A percentile compares a stretch with the other conserved stretches of the same genome.
Conservation (phyloP, 2,329 filamentous ascomycete species). For the Cercospora sojina region DNA sequence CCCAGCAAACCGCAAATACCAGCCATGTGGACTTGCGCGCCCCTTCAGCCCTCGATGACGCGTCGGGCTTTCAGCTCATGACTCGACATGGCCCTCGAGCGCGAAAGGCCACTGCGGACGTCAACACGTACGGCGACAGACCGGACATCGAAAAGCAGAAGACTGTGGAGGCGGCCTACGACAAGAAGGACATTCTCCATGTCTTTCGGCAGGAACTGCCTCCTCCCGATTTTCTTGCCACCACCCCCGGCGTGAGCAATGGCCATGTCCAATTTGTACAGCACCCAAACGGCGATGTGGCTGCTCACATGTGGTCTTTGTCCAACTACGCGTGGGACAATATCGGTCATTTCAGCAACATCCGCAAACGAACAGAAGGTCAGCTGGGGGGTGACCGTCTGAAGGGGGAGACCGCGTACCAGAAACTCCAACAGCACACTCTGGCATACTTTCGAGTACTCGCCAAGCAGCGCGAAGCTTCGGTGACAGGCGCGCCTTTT, state of each 20-base stretch:
- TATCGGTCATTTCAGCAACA: conserved; percentile 47
- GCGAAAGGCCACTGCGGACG: not conserved
- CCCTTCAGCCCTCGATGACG: conserved; percentile 24
- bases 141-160: conserved; percentile 30
- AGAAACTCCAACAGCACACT: conserved; percentile 39
- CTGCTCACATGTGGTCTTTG: conserved; percentile 49
- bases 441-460: conserved; percentile 46
- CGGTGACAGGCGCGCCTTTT: conserved; percentile 33
- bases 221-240: conserved; percentile 42
- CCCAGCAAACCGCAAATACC: conserved; percentile 26
- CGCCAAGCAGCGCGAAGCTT: conserved; percentile 42
- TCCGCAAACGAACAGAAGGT: conserved; percentile 45
- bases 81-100: conserved; percentile 28
- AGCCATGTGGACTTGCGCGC: conserved; percentile 19
- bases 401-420: conserved; percentile 38
- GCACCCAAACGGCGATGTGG: conserved; percentile 50
- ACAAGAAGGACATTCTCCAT: conserved; percentile 37
- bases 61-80: conserved; percentile 36
- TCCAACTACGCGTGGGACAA: conserved; percentile 46
- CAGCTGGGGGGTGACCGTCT: conserved; percentile 45
- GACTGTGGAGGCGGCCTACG: conserved; percentile 34
- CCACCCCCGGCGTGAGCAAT: conserved; percentile 37
- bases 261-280: conserved; percentile 49
- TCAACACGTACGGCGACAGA: conserved; percentile 31
- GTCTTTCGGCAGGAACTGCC: conserved; percentile 46